Conservation (phyloP, 805 yeast genomes). For the Blastobotrys robertii region DNA sequence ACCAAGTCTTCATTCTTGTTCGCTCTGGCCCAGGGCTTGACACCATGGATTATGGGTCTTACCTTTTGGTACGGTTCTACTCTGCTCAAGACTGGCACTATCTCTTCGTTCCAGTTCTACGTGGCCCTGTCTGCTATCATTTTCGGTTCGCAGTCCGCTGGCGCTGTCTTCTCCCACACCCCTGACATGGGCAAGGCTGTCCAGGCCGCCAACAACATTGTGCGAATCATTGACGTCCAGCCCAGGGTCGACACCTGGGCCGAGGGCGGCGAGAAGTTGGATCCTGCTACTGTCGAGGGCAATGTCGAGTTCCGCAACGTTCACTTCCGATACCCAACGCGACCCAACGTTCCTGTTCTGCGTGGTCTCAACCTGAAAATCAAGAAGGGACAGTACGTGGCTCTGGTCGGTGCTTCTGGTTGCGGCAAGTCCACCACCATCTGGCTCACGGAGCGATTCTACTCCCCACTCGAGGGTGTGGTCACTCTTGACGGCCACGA, state of each 20-base stretch:
- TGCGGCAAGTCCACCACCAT: conserved; percentile 55
- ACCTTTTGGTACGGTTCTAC: conserved; percentile 37
- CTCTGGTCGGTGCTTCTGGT: conserved; percentile 60
- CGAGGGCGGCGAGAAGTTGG: conserved; percentile 23
- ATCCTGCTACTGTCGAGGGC: conserved; percentile 32
- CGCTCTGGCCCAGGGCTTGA: conserved; percentile 31
- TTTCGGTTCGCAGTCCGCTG: conserved; percentile 36
- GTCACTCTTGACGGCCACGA: conserved; percentile 44
- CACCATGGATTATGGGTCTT: conserved; percentile 32
- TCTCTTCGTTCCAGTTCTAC: conserved; percentile 27
- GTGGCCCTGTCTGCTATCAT: conserved; percentile 31
- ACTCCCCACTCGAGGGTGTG: conserved; percentile 39
- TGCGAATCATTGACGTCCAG: conserved; percentile 22
- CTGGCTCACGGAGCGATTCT: conserved; percentile 39
- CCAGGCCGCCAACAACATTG: conserved; percentile 28
- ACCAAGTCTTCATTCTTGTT: conserved; percentile 28
- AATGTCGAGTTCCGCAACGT: conserved; percentile 48
- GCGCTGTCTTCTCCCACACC: conserved; percentile 31
- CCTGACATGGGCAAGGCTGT: conserved; percentile 36
- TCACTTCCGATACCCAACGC: conserved; percentile 54
- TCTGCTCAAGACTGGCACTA: conserved; percentile 24
- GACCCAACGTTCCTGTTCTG: conserved; percentile 43
- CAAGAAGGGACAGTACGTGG: conserved; percentile 44
- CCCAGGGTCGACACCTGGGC: conserved; percentile 29
- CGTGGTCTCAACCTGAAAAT: conserved; percentile 41